Conservation (phyloP, 495 filamentous ascomycete genomes). For the Parachaetomium inaequale region DNA sequence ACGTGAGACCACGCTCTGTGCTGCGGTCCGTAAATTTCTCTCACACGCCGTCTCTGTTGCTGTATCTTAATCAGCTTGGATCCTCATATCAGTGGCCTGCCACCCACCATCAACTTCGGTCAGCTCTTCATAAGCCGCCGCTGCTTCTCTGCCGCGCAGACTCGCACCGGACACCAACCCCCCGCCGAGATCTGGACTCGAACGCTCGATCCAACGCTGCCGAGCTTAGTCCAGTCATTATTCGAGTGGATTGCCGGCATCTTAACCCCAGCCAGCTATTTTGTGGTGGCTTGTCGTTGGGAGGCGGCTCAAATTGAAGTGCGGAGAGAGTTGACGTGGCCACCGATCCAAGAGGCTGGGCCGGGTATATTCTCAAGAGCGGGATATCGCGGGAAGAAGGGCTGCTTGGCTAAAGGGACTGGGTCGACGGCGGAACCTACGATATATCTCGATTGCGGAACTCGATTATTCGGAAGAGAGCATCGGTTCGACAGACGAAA, state of each 20-base stretch:
- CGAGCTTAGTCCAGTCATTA: constrained; percentile 8
- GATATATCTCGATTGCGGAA: constrained; percentile 5
- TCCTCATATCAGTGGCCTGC: not conserved
- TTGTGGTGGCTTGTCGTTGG: constrained; percentile 28
- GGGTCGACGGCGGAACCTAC: not conserved
- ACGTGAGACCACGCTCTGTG: constrained; percentile 27
- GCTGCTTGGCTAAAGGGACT: constrained; percentile 16
- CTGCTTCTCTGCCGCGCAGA: not conserved
- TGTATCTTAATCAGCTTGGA: constrained; percentile 3
- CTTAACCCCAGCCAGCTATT: constrained; percentile 29
- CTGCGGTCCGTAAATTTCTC: constrained; percentile 21
- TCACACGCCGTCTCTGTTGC: not conserved
- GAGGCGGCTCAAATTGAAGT: constrained; percentile 29
- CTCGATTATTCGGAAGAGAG: not conserved
- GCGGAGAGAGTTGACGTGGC: constrained; percentile 30
- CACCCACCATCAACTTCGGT: constrained; percentile 14
- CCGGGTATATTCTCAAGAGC: constrained; percentile 29
- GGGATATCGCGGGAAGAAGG: constrained; percentile 19
- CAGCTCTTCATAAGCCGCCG: constrained; percentile 22
- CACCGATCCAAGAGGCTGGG: constrained; percentile 28
- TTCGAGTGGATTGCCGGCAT: constrained; percentile 17
- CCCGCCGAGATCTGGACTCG: constrained; percentile 1
- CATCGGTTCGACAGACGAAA: constrained; percentile 8
- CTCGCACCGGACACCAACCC: constrained; percentile 8
- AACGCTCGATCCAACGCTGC: constrained; percentile 1